phyloP scores from a whole-genome alignment of 768 basidiomycete genomes.

The Boletus tylopilopsis region DNA sequence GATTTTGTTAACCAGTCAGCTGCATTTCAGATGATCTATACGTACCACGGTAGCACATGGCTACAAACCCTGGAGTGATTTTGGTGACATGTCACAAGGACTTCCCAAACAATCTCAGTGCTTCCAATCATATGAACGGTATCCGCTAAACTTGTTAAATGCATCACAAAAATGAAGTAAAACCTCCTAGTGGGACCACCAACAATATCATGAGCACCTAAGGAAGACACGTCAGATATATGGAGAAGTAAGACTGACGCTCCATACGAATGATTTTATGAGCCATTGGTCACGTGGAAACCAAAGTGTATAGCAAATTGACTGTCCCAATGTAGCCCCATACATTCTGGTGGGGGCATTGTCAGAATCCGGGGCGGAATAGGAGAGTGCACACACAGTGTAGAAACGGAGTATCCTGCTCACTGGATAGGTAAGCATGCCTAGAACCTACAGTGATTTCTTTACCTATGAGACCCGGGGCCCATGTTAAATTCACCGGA shows the following conservation, averaged over 20 bases:
- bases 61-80: background rate
- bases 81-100: constrained; percentile 3
- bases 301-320: constrained; percentile 6
- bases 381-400: background rate
- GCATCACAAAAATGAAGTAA: background rate
- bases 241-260: background rate
- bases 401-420: constrained; percentile 1
- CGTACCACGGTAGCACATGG: constrained; percentile 1
- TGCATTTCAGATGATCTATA: too few relatives aligned
- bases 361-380: too few relatives aligned
- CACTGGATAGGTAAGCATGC: background rate
- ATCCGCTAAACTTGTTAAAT: constrained; percentile 2
- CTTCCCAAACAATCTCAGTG: background rate
- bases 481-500: too few relatives aligned
- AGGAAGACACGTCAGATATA: background rate
- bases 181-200: background rate
- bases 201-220: constrained; percentile 7
- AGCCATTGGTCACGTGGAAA: constrained; percentile 8
- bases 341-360: constrained; percentile 6
- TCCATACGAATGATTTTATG: constrained; percentile 3
- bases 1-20: background rate
- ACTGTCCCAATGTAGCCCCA: constrained; percentile 11
- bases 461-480: too few relatives aligned
- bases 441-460: too few relatives aligned
- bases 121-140: constrained; percentile 3